Conservation (phyloP, 345 rosid species). For the Geranium brycei region DNA sequence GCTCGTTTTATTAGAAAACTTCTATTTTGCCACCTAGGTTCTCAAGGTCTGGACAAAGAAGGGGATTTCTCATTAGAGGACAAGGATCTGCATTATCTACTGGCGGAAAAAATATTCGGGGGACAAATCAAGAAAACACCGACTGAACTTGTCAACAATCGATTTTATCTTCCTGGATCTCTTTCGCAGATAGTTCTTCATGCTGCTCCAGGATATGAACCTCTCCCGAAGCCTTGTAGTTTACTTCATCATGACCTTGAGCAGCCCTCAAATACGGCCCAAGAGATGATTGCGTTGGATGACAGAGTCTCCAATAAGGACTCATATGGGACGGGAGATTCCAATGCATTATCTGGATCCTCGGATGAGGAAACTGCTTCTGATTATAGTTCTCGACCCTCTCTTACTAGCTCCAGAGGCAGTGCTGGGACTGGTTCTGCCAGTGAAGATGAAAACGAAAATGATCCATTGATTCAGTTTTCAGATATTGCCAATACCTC, state of each 20-base stretch:
- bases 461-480: conserved; percentile 65
- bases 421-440: conserved; percentile 31
- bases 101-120: conserved; percentile 49
- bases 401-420: conserved; percentile 28
- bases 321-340: conserved; percentile 25
- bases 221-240: conserved; percentile 90
- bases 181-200: conserved; percentile 94
- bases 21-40: conserved; percentile 23
- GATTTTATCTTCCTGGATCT: conserved; percentile 90
- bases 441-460: conserved; percentile 28
- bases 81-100: conserved; percentile 22
- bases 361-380: conserved; percentile 57
- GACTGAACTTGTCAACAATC: conserved; percentile 30
- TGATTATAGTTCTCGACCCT: conserved; percentile 52
- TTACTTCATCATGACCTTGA: conserved; percentile 32
- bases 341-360: conserved; percentile 39
- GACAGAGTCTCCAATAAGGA: conserved; percentile 16
- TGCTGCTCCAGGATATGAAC: conserved; percentile 99
- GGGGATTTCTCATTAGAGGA: conserved; percentile 21
- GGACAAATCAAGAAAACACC: conserved; percentile 31
- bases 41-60: conserved; percentile 30
- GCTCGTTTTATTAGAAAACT: conserved; percentile 65
- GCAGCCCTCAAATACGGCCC: conserved; percentile 17
- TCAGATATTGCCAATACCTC: conserved; percentile 32
- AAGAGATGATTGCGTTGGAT: conserved; percentile 18